Base-by-base conservation (phyloP, 148 eudicot species). In the Rhododendron henanense region DNA sequence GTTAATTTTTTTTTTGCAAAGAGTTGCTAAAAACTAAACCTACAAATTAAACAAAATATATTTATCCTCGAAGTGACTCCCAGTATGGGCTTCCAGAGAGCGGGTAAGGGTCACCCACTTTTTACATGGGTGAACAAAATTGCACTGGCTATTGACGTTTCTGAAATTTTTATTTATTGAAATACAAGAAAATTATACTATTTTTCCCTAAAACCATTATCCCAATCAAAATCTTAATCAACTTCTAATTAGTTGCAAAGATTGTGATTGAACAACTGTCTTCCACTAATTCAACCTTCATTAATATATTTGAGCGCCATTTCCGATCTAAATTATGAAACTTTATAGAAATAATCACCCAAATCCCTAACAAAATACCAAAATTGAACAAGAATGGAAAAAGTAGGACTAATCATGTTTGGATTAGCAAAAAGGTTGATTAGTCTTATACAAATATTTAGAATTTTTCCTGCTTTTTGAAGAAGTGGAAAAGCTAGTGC, bases 401-500 rank as follows among this genome's bases (percentile, higher is more conserved):
- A 47, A 3, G 33, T 67, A 25, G 33, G 33, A 25, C 69, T 2
- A 61, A 61, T 61, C 69, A 61, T 61, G 69, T 67, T 10, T 63
- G 28, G 3, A n/a, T 67, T 67, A 67, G 10, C 4, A 28, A 28
- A 59, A 79, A 10, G 37, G 31, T 45, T 48, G 59, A 79, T 78
- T 79, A 55, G 67, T 53, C 41, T 81, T 1, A 8, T 9, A 81
- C 2, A 33, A 55, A 51, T 3, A 55, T 35, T 4, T 18, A 33
- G n/a, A 81, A 48, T n/a, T 33, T 51, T 35, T 18, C 25, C 14
- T 81, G 11, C 79, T 76, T 81, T 81, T 81, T 33, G 28, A 80
- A 80, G 6, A 33, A 81, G 23, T 33, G 47, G 83, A 81, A 81
- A 81, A 81, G 83, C 83, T 81, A 81, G 47, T 28, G 69, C 69